Evolutionary conservation across 140 eudicot species (phyloP), one percentile per base, ranked within the genome.

Genomic region (Ambrosia hybrid): DNA sequence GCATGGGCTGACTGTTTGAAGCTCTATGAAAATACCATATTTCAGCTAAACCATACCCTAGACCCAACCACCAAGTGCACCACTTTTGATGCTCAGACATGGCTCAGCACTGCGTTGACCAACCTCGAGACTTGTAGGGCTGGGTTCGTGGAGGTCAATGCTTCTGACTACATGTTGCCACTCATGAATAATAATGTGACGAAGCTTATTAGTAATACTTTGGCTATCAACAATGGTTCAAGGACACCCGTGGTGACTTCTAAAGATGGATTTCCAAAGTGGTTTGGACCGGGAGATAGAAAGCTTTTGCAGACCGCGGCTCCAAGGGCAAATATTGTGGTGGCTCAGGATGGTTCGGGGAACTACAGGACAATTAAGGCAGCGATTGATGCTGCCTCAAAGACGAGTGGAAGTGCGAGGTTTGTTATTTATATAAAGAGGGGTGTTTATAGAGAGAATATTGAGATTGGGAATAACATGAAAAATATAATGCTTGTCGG

Each of bases 91-190:
- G 67, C 80, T 0, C 98, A 92, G 15, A 84, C 90, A 1, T 92
- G 98, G 98, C 96, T 92, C 49, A 92, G 98, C 67, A 67, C 95
- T 0, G 96, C 96, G 3, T 51, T 92, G 71, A 89, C 98, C 37
- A 89, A 92, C 68, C 83, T 89, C 9, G 96, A 89, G 51, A 89
- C 96, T 0, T 92, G 98, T 43, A 81, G 82, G 5, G 83, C 89
- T 7, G 95, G 98, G 77, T 86, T 85, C 9, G 58, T 59, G 58
- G 93, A 88, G 84, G 79, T 89, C 9, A 82, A 85, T 14, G 89
- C 85, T 17, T 30, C 82, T 0, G 89, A 83, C 51, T 77, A 46
- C 67, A 72, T 86, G 56, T 68, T 76, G 30, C 92, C 95, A 6
- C 67, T 83, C 8, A 75, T 85, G 85, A 64, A 82, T 3, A 84